These are phyloP conservation scores for Trypanosoma boissoni DNA, from an alignment of 208 protist species.

Conservation along the genomic window DNA sequence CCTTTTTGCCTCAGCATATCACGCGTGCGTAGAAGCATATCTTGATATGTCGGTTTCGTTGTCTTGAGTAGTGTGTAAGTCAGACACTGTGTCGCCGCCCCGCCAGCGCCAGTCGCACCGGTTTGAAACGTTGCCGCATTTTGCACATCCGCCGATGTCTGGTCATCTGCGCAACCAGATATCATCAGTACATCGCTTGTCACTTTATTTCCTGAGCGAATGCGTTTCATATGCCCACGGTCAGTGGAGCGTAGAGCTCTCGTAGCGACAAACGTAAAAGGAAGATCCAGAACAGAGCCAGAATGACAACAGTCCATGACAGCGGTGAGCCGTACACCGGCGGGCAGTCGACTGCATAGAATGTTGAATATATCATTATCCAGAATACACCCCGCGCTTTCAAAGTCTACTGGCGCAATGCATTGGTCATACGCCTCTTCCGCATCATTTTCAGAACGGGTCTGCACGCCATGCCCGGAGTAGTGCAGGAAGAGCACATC, in stretches of 20 bases:
- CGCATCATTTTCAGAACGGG: slow-evolving; percentile 33
- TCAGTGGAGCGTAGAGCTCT: slow-evolving; percentile 18
- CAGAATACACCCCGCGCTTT: slow-evolving; percentile 44
- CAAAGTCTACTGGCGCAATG: slow-evolving; percentile 67
- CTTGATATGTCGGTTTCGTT: slow-evolving; percentile 37
- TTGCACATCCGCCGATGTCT: slow-evolving; percentile 62
- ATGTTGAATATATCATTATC: slow-evolving; percentile 75
- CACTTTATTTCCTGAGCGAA: slow-evolving; percentile 54
- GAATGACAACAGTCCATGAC: slow-evolving; percentile 92
- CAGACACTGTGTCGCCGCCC: slow-evolving; percentile 64
- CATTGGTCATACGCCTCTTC: slow-evolving; percentile 79
- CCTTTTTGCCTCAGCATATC: slow-evolving; percentile 51
- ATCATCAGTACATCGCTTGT: slow-evolving; percentile 62
- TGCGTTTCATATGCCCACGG: slow-evolving; percentile 56
- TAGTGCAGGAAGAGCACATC: slow-evolving; percentile 84
- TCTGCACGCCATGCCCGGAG: slow-evolving; percentile 77
- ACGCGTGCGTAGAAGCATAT: slow-evolving; percentile 54
- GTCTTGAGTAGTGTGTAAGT: slow-evolving; percentile 59
- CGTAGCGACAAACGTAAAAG: slow-evolving; percentile 50
- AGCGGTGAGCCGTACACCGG: slow-evolving; percentile 57
- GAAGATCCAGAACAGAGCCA: slow-evolving; percentile 76
- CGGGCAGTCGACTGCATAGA: slow-evolving; percentile 43
- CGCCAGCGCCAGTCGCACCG: slow-evolving; percentile 50
- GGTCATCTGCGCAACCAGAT: slow-evolving; percentile 56
- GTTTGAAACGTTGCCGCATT: slow-evolving; percentile 48